These are phyloP conservation scores for Ophiosphaerella korrae DNA, from an alignment of 2,329 filamentous ascomycete species.

Conservation along the genomic window DNA sequence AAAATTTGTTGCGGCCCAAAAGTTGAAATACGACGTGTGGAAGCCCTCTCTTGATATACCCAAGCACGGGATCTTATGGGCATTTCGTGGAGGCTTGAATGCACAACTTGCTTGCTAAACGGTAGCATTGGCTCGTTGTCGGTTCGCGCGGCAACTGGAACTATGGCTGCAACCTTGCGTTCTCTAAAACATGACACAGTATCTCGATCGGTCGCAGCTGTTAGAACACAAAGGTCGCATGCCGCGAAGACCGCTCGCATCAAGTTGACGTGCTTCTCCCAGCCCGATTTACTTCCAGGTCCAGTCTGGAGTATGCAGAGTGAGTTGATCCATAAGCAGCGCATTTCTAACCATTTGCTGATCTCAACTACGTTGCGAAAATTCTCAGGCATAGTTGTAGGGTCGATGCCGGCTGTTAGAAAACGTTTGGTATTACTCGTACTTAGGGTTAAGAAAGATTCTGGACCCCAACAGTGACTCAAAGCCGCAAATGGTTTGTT, in stretches of 20 bases:
- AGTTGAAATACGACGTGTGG: conserved; percentile 8
- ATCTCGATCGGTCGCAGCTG: neutral
- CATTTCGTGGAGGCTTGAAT: neutral
- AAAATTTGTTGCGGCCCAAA: conserved; percentile 8
- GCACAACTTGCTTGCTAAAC: neutral
- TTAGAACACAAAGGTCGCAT: conserved; percentile 1
- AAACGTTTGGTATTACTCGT: neutral
- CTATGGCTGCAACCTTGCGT: neutral
- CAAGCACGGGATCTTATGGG: conserved; percentile 4
- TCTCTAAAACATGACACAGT: neutral
- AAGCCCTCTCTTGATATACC: conserved; percentile 9
- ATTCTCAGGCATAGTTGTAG: neutral
- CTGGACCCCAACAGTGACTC: conserved; percentile 18
- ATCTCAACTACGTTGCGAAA: conserved; percentile 1
- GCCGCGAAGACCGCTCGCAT: conserved; percentile 4
- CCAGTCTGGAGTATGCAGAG: conserved; percentile 14
- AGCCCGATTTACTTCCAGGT: neutral
- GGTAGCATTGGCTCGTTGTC: neutral
- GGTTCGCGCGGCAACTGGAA: neutral
- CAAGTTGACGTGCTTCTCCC: conserved; percentile 1
- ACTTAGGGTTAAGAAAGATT: conserved; percentile 2
- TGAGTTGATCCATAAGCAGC: conserved; percentile 12
- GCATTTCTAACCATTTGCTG: neutral
- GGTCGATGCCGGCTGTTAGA: neutral
- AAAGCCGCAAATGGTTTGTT: conserved; percentile 6